Percentiles rank a stretch among this genome's conserved stretches.
phyloP scores from a whole-genome alignment of 208 protist genomes.

The Leishmania martiniquensis region DNA sequence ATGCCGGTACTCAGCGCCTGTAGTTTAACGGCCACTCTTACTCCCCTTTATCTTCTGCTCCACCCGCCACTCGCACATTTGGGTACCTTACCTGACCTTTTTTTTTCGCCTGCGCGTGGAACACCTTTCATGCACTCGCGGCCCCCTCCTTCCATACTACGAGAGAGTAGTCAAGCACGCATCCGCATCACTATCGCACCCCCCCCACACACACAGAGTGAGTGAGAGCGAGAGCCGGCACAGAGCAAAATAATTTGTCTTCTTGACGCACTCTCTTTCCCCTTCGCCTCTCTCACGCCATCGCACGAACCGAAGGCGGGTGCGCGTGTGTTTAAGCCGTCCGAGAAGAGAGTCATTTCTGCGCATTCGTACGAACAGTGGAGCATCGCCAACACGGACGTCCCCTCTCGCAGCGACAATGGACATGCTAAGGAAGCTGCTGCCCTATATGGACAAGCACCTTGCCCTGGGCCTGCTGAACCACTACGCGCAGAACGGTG shows the following conservation, averaged over 20 bases:
- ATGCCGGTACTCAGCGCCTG: background rate
- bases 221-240: background rate
- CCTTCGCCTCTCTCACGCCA: background rate
- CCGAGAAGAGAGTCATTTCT: background rate
- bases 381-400: background rate
- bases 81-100: background rate
- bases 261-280: background rate
- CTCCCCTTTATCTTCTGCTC: background rate
- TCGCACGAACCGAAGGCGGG: background rate
- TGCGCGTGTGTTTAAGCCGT: background rate
- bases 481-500: slow-evolving; percentile 73
- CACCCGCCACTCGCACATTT: background rate
- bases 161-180: slow-evolving; percentile 9
- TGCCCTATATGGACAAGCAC: slow-evolving; percentile 91
- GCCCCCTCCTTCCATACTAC: background rate
- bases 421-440: slow-evolving; percentile 71
- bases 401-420: slow-evolving; percentile 28
- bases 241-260: no score
- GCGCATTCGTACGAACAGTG: background rate
- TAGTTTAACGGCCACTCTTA: no score
- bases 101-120: background rate
- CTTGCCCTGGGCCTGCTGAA: slow-evolving; percentile 77
- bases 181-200: background rate
- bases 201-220: background rate
- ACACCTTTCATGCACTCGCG: background rate